Conservation (phyloP, 768 basidiomycete genomes). For the Podaxis sp. region DNA sequence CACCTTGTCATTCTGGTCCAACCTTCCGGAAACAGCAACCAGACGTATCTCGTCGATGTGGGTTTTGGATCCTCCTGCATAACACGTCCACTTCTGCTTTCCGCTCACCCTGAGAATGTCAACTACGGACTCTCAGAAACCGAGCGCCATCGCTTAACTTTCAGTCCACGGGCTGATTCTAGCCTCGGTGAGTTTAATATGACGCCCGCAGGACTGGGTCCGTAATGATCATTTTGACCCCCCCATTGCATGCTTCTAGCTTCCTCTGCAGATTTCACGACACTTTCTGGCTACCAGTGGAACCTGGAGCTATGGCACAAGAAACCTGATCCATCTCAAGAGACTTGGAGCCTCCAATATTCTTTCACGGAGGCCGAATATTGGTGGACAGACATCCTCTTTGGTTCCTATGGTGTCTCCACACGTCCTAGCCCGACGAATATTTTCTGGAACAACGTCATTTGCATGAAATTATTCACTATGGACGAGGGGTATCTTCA, state of each 20-base stretch:
- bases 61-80: slow-evolving; percentile 24
- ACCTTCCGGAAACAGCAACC: slow-evolving; percentile 20
- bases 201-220: too few relatives aligned
- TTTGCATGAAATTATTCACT: slow-evolving; percentile 19
- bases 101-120: slow-evolving; percentile 8
- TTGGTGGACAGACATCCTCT: slow-evolving; percentile 18
- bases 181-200: background rate
- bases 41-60: slow-evolving; percentile 28
- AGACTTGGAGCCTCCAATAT: slow-evolving; percentile 22
- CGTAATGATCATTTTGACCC: background rate
- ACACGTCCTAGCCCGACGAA: slow-evolving; percentile 13
- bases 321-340: background rate
- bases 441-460: slow-evolving; percentile 22
- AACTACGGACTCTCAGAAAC: background rate
- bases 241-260: background rate
- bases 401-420: slow-evolving; percentile 21
- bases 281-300: slow-evolving; percentile 9
- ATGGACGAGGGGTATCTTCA: slow-evolving; percentile 19
- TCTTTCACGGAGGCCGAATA: slow-evolving; percentile 26
- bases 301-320: slow-evolving; percentile 15
- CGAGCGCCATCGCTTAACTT: slow-evolving; percentile 7
- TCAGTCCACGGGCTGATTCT: background rate
- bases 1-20: slow-evolving; percentile 30
- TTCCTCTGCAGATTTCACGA: background rate
- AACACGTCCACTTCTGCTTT: slow-evolving; percentile 25